Evolutionary conservation across 1,139 yeast species (phyloP).

Genomic region (Yamadazyma diddensiae): DNA sequence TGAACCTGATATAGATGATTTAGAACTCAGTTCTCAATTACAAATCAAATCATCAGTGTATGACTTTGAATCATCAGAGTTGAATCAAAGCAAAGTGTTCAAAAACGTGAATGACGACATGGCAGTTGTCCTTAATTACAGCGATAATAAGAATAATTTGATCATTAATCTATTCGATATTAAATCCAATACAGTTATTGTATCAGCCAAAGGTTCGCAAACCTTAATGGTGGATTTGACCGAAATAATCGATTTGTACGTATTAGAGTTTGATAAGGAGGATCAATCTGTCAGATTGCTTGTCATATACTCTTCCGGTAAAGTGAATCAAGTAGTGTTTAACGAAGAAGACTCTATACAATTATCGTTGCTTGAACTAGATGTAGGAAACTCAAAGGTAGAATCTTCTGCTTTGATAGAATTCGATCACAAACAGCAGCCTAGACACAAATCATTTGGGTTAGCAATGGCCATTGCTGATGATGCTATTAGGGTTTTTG

Average conservation of each 20-base stretch:
- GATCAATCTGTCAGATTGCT: conserved; percentile 5
- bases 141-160: conserved; percentile 3
- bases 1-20: conserved; percentile 8
- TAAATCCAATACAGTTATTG: not conserved
- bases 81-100: conserved; percentile 7
- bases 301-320: conserved; percentile 14
- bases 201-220: conserved; percentile 3
- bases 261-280: conserved; percentile 8
- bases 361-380: conserved; percentile 8
- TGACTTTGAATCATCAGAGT: not conserved
- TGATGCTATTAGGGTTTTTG: conserved; percentile 15
- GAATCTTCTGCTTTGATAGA: conserved; percentile 14
- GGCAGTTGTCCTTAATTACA: conserved; percentile 1
- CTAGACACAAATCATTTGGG: conserved; percentile 14
- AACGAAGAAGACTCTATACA: conserved; percentile 14
- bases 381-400: too few relatives aligned
- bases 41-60: not conserved
- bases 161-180: conserved; percentile 8
- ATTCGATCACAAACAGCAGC: conserved; percentile 14
- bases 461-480: conserved; percentile 13
- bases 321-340: conserved; percentile 10
- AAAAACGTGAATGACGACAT: conserved; percentile 8
- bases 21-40: not conserved
- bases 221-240: conserved; percentile 6
- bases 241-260: conserved; percentile 10